Conservation (phyloP, 2,329 filamentous ascomycete species). For the Trichoderma hamatum region DNA sequence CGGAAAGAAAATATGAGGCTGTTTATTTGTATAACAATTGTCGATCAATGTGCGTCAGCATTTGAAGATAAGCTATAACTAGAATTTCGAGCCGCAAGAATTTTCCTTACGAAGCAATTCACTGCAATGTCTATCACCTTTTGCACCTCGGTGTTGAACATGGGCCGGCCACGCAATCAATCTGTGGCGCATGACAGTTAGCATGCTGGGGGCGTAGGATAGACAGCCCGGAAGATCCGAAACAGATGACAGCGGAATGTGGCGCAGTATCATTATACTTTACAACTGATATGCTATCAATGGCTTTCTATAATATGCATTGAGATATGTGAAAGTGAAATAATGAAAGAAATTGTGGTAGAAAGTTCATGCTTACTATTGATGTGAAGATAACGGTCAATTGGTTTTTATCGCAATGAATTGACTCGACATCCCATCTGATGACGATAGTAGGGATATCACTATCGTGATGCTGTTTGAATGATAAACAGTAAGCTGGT, state of each 20-base stretch:
- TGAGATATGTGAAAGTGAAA: neutral
- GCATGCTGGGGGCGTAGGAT: neutral
- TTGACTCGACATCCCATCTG: no score
- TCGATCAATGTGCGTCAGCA: neutral
- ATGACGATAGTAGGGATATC: no score
- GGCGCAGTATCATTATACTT: neutral
- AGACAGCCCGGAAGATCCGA: constrained; percentile 16
- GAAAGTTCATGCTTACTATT: neutral
- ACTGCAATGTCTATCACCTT: neutral
- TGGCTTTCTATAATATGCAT: neutral
- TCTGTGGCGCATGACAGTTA: neutral
- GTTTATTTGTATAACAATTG: neutral
- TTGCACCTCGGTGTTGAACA: neutral
- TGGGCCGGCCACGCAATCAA: neutral
- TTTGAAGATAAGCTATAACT: neutral
- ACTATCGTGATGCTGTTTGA: no score
- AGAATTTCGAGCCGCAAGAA: neutral
- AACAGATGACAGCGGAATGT: neutral
- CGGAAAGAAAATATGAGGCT: neutral
- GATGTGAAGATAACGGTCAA: neutral
- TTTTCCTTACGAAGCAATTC: neutral
- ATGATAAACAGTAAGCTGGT: neutral
- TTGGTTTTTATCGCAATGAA: neutral
- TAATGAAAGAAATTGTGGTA: neutral
- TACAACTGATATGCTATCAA: neutral